Evolutionary conservation across 129 eudicot species (phyloP), one percentile per base, ranked within the genome.

Genomic region (Mikania micrantha): DNA sequence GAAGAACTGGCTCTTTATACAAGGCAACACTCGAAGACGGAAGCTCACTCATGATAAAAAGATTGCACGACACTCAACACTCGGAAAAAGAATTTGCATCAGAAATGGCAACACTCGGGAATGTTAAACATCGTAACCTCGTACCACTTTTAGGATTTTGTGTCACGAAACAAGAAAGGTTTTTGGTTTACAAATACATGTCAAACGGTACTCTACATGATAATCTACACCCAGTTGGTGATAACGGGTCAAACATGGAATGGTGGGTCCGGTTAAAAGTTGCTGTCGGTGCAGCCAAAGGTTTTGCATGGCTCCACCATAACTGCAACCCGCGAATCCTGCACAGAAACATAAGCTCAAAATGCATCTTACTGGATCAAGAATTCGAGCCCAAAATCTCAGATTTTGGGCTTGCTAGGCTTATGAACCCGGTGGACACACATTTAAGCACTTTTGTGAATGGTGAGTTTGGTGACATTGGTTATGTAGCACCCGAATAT

Each of bases 401-500:
- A 1, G 97, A 88, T 77, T 91, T 91, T 52, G 97, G 97, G 19
- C 94, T 91, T 0, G 96, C 94, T 4, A 69, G 97, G 71, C 85
- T 87, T 32, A 91, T 91, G 96, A 87, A 85, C 60, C 96, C 96
- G 1, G 71, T 88, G 11, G 96, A 91, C 66, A 87, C 97, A 3
- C 97, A 91, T 67, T 52, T 87, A 85, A 91, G 96, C 61, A 91
- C 96, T 24, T 91, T 91, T 21, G 96, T 88, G 67, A 91, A 87
- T 42, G 98, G 98, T n/a, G 98, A 91, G 77, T 91, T 91, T 29
- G 98, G 98, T 50, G 96, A 91, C 57, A 76, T 88, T 76, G 98
- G 96, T 48, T 91, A 91, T 16, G 95, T 91, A 15, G 96, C 96
- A 39, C 98, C 98, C 0, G 98, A 91, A 57, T 91, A 91, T 28